Base-by-base conservation (phyloP, 2,329 filamentous ascomycete genomes). In the Botrytis sinoallii region DNA sequence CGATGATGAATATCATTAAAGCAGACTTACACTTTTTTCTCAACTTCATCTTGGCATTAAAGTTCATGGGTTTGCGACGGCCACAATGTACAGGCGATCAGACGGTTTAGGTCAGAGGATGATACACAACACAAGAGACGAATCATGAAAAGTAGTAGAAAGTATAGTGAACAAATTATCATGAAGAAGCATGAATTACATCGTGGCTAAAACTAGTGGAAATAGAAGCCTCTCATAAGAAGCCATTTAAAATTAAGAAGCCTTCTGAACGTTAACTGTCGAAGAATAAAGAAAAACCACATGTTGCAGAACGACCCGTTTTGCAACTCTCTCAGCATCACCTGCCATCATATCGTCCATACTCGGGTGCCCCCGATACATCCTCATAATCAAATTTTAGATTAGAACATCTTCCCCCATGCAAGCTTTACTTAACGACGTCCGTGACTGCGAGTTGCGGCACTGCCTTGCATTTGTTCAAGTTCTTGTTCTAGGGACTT, bases 401-500 rank as follows among this genome's bases (percentile, higher is more conserved):
- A 73, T 66, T 55, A 74, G 55, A 67, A 64, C 48, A 32, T 42
- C 64, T 52, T 44, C 55, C 38, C 29, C 35, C 8, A 22, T n/a
- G 22, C 12, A 59, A 38, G 52, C 46, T 65, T 46, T 61, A 59
- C 74, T 79, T 95, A 97, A 85, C 94, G 94, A 84, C 95, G 94
- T 81, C 95, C 94, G 83, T 96, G 93, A 86, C 93, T 97, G 86
- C 95, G 93, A 82, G 93, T 93, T 32, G 66, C 71, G 82, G 94
- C 90, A 82, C 89, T 93, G 83, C 93, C 93, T 85, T 98, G 95
- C 90, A 98, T 93, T 79, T 90, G 86, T 85, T 99, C 96, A 82
- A 99, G 92, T 83, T 99, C 96, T 79, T 89, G 87, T 86, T 99
- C 96, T 80, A 97, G 88, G 83, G 92, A 90, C 89, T 96, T 96